Conservation (phyloP, 2,329 filamentous ascomycete species). For the Phaeoacremonium minimum region DNA sequence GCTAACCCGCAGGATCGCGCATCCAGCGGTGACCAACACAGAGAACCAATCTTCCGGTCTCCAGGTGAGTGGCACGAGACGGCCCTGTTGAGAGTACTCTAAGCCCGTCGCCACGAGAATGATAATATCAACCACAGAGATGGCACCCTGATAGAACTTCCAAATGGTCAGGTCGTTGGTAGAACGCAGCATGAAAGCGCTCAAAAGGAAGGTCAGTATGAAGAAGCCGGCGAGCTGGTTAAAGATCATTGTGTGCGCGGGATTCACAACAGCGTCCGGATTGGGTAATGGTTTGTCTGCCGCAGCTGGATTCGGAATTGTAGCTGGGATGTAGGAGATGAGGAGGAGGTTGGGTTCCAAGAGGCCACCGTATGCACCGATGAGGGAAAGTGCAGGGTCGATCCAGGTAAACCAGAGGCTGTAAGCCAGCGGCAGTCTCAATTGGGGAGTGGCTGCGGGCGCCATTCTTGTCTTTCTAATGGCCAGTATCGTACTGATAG, state of each 20-base stretch:
- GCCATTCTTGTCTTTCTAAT: not conserved
- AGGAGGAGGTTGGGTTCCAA: not conserved
- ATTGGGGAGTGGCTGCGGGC: not conserved
- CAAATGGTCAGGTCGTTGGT: not conserved
- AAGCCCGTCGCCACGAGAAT: not conserved
- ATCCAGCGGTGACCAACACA: not conserved
- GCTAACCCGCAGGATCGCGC: not conserved
- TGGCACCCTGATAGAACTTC: not conserved
- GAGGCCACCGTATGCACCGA: not conserved
- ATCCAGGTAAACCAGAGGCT: conserved; percentile 1
- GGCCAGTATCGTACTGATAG: not conserved
- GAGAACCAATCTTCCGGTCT: not conserved
- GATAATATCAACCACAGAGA: not conserved
- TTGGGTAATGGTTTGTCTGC: not conserved
- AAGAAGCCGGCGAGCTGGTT: conserved; percentile 1
- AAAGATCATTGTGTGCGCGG: not conserved
- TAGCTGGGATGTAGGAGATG: conserved; percentile 1
- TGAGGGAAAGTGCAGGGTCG: not conserved
- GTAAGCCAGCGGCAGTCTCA: conserved; percentile 2
- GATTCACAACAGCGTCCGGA: not conserved
- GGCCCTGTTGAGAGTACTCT: not conserved
- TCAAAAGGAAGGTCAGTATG: not conserved
- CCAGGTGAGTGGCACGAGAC: not conserved
- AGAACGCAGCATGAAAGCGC: not conserved
- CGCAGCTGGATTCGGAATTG: not conserved